These are phyloP conservation scores for Azolla pinnata DNA, from an alignment of 75 land plant genomes.

Conservation along the genomic window DNA sequence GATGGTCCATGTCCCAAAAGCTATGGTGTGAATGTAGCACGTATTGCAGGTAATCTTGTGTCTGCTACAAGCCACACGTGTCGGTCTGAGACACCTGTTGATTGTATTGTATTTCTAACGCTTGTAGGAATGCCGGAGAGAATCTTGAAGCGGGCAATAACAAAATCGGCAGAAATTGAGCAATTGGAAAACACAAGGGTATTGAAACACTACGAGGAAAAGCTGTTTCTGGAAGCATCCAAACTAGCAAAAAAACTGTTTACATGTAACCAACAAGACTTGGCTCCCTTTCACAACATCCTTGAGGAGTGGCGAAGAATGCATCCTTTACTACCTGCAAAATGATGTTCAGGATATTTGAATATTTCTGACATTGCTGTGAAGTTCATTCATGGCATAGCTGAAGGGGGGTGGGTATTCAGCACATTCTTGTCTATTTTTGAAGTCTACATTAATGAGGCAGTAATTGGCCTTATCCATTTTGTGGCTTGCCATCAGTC, in stretches of 20 bases:
- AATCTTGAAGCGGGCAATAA: constrained; percentile 24
- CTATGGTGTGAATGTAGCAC: constrained; percentile 95
- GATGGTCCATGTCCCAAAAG: constrained; percentile 91
- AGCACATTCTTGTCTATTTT: no score
- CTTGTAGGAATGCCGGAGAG: constrained; percentile 34
- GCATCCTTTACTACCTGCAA: no score
- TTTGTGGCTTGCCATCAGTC: no score
- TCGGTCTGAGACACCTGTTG: background rate
- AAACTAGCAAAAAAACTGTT: background rate
- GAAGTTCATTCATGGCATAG: no score
- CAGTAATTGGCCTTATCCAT: no score
- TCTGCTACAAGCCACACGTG: background rate
- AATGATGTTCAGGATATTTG: no score
- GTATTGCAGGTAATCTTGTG: constrained; percentile 59
- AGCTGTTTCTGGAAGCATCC: constrained; percentile 6
- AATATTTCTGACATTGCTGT: no score
- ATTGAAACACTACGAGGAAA: background rate
- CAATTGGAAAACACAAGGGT: background rate
- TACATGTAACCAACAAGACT: background rate
- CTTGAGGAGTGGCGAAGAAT: background rate
- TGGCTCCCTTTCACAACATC: background rate
- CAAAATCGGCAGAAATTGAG: constrained; percentile 29
- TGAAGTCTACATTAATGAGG: no score
- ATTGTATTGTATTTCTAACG: background rate
- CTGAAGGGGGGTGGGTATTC: no score